Percentiles rank a stretch among this genome's conserved stretches.
These are phyloP conservation scores for Boletus rubropictus DNA, from an alignment of 768 basidiomycete genomes.

Conservation along the genomic window DNA sequence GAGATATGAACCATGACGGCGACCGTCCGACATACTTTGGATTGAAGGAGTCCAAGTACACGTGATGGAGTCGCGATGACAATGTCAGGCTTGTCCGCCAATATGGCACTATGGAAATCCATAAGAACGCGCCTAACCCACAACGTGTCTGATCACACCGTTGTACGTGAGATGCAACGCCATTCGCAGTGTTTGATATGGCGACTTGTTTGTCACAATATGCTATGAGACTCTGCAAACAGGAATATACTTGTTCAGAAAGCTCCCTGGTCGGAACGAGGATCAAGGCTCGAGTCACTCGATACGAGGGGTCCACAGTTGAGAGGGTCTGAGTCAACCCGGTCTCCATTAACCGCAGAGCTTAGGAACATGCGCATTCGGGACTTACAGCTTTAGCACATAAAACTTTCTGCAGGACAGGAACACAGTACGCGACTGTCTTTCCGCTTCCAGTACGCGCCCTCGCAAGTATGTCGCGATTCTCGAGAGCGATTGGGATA, in stretches of 20 bases:
- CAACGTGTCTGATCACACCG: slow-evolving; percentile 39
- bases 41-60: slow-evolving; percentile 59
- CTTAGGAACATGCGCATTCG: neutral
- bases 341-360: neutral
- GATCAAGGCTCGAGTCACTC: slow-evolving; percentile 67
- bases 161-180: slow-evolving; percentile 65
- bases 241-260: slow-evolving; percentile 79
- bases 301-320: slow-evolving; percentile 37
- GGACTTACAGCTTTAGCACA: slow-evolving; percentile 68
- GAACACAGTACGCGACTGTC: slow-evolving; percentile 93
- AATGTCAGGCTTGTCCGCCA: slow-evolving; percentile 73
- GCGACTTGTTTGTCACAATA: slow-evolving; percentile 78
- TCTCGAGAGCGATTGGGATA: slow-evolving; percentile 87
- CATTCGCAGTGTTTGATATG: slow-evolving; percentile 71
- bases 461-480: slow-evolving; percentile 84
- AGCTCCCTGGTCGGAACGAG: slow-evolving; percentile 91
- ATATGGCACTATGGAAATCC: slow-evolving; percentile 35
- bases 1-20: neutral
- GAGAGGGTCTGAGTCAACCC: slow-evolving; percentile 29
- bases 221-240: slow-evolving; percentile 55
- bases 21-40: slow-evolving; percentile 45
- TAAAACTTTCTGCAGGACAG: slow-evolving; percentile 83
- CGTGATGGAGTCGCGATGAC: slow-evolving; percentile 76
- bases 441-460: slow-evolving; percentile 97
- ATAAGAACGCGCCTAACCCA: neutral